Base-by-base conservation (phyloP, 2,329 filamentous ascomycete genomes). In the Bipolaris cookei region DNA sequence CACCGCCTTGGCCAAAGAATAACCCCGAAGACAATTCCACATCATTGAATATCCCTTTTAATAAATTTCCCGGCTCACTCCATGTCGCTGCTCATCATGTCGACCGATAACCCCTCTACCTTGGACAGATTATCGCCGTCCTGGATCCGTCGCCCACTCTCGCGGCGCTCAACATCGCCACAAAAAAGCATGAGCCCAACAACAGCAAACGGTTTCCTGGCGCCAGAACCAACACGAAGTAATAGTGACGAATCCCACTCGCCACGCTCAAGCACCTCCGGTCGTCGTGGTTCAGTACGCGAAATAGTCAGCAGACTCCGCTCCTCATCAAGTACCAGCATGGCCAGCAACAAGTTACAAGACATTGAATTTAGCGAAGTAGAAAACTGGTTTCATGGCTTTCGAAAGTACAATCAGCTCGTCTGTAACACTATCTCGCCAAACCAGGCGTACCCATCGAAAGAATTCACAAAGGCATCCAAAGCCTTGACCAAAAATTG, bases 371-470 rank as follows among this genome's bases (percentile, higher is more conserved):
- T 74, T 46, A 68, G 67, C 51, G 52, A 69, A 16, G 56, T 71
- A 6, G 63, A 70, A 18, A 65, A 69, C 54, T 74, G 71, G 72
- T 69, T 67, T 21, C 48, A 60, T 16, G 72, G 67, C 6, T 75
- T 75, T 54, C 62, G 64, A 37, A 63, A 58, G 32, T 76, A 76
- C 54, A 73, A 73, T 54, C 65, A 68, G 37, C 63, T 75, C 1
- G 62, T 74, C 39, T 70, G 69, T 14, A 68, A 50, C 16, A 54
- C 58, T 28, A 54, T 61, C 11, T 66, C 67, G 13, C 48, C 47
- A 16, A 53, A 64, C 10, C 56, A 49, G 10, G 41, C 65, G 14
- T 58, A 61, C 30, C 41, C 56, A 28, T 51, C 61, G 1, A 54
- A 66, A 30, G 60, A 68, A 1, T 67, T 76, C 30, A 35, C 60